Evolutionary conservation across 805 yeast genomes (phyloP).

Genomic region (Ogataea wickerhamii): DNA sequence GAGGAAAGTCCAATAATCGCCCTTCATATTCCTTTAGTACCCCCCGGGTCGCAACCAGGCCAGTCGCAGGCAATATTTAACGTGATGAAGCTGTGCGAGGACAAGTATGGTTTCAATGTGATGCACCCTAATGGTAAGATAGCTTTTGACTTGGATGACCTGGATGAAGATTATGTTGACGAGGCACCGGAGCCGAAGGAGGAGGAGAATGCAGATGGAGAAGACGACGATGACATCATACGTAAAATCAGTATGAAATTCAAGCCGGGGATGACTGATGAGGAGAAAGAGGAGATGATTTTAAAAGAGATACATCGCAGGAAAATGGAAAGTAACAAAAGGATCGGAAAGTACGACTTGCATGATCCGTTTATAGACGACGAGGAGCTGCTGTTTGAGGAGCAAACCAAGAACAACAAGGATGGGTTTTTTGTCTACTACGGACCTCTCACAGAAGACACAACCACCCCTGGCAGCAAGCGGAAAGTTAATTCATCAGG

Average conservation of each 20-base stretch:
- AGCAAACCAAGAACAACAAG: conserved; percentile 84
- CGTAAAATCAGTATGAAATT: conserved; percentile 28
- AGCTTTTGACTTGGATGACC: conserved; percentile 50
- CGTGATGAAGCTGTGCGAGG: conserved; percentile 71
- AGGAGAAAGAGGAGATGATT: conserved; percentile 31
- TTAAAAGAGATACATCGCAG: conserved; percentile 31
- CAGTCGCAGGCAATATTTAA: conserved; percentile 66
- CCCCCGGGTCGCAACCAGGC: conserved; percentile 43
- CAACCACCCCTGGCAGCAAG: conserved; percentile 16
- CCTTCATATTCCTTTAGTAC: conserved; percentile 51
- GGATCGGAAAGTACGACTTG: conserved; percentile 86
- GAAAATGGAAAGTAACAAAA: conserved; percentile 54
- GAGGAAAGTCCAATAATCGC: conserved; percentile 48
- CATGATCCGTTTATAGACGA: conserved; percentile 97
- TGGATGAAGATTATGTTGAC: conserved; percentile 47
- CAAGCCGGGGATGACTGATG: conserved; percentile 31
- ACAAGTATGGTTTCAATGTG: conserved; percentile 75
- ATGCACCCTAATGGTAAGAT: conserved; percentile 65
- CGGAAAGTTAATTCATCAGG: conserved; percentile 7
- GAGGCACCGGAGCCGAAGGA: conserved; percentile 12
- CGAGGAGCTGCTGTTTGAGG: conserved; percentile 87
- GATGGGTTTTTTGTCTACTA: conserved; percentile 95
- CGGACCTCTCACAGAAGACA: conserved; percentile 79
- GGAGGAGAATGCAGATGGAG: conserved; percentile 26
- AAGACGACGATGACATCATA: conserved; percentile 35